Evolutionary conservation across 345 rosid species (phyloP).

Genomic region (Reutealis trisperma): DNA sequence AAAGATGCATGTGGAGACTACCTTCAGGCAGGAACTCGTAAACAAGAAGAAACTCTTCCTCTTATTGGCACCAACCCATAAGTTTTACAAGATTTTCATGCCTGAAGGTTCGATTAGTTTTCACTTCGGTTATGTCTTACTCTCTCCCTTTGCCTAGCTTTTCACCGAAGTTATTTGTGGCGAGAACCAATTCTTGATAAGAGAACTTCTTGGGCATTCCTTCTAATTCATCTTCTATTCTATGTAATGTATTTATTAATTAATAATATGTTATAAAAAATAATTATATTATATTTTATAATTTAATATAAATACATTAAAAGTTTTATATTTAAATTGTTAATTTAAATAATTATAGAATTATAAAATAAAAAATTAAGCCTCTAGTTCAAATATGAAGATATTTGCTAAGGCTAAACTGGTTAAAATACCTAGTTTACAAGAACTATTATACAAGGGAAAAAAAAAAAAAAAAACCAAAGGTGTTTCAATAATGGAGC

Average conservation of each 20-base stretch:
- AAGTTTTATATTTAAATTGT: no score
- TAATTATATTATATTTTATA: no score
- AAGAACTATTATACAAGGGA: no score
- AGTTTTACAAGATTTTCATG: conserved; percentile 13
- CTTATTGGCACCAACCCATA: conserved; percentile 15
- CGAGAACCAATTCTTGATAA: neutral
- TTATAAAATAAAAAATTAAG: no score
- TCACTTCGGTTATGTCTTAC: conserved; percentile 4
- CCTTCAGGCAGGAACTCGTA: conserved; percentile 15
- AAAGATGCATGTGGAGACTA: conserved; percentile 13
- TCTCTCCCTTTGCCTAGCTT: conserved; percentile 1
- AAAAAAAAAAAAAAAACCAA: no score
- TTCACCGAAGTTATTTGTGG: neutral
- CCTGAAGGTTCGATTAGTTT: neutral
- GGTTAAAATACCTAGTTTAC: no score
- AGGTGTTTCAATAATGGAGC: neutral
- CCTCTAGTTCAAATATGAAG: no score
- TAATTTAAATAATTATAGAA: no score
- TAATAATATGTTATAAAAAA: no score
- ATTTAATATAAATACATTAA: no score
- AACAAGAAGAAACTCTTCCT: neutral
- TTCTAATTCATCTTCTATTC: neutral
- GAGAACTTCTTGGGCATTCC: neutral
- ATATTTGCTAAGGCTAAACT: no score
- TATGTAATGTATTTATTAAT: no score